Percentiles rank a stretch among this genome's conserved stretches.
These are phyloP conservation scores for Penicillium sp. DNA, from an alignment of 2,329 filamentous ascomycete genomes.

Conservation along the genomic window DNA sequence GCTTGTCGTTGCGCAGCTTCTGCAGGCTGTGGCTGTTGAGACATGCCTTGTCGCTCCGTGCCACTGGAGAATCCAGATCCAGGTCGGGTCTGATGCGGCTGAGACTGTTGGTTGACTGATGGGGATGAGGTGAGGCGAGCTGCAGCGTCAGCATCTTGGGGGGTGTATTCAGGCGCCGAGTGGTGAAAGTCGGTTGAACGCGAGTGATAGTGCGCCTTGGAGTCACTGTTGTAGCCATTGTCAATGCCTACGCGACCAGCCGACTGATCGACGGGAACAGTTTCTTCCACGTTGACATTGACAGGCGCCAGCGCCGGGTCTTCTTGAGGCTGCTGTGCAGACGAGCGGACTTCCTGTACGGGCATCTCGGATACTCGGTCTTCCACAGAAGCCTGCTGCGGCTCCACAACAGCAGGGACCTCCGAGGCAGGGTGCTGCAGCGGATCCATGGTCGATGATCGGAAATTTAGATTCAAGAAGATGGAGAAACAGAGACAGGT, in stretches of 20 bases:
- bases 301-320: constrained; percentile 27
- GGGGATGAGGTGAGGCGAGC: constrained; percentile 48
- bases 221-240: constrained; percentile 50
- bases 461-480: neutral
- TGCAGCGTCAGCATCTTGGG: constrained; percentile 52
- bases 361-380: constrained; percentile 18
- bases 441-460: constrained; percentile 32
- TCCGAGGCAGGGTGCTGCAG: constrained; percentile 29
- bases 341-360: constrained; percentile 11
- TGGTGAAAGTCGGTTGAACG: constrained; percentile 42
- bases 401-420: constrained; percentile 28
- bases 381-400: constrained; percentile 23
- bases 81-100: constrained; percentile 48
- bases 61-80: constrained; percentile 55
- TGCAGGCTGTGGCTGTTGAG: constrained; percentile 50
- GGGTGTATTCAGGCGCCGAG: constrained; percentile 43
- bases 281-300: constrained; percentile 35
- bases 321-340: constrained; percentile 27
- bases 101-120: constrained; percentile 45
- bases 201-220: constrained; percentile 54
- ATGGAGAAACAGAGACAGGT: neutral
- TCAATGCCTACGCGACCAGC: constrained; percentile 30
- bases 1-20: constrained; percentile 53
- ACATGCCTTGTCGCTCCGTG: constrained; percentile 50
- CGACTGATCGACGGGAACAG: constrained; percentile 44